Evolutionary conservation across 345 rosid genomes (phyloP), one percentile per base, ranked within the genome.

Genomic region (Balakata baccata): DNA sequence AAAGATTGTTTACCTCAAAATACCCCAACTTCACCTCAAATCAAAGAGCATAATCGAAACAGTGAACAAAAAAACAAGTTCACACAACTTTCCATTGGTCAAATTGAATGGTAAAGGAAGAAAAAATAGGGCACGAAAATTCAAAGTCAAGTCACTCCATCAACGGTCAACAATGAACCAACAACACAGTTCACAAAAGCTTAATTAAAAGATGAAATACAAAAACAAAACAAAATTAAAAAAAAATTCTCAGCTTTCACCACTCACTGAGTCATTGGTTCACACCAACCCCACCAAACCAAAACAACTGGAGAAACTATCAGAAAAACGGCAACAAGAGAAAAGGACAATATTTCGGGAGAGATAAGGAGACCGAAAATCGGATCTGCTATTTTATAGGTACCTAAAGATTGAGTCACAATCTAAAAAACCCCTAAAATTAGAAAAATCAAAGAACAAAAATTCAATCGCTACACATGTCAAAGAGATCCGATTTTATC

Each of bases 401-500:
- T 64, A 73, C 39, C 78, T 70, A 69, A 66, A 68, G 75, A 81
- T 84, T 80, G 54, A 70, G 79, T 77, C 81, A 53, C 65, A 77
- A 69, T 71, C 71, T 75, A 76, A 74, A 73, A 74, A 2, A 80
- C 69, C 77, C 76, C 81, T 77, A 75, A 74, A 75, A 73, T 73
- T 82, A 80, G 80, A 29, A 77, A 63, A 77, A 64, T 51, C 60
- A 46, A 43, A 65, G 18, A 53, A 54, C 37, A 43, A 39, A 82
- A 75, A 63, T 29, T 38, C 47, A 57, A 75, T 61, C 75, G 76
- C 3, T 64, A 57, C 72, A 74, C 64, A 49, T 63, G 83, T 77
- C 81, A 77, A 79, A 78, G 45, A 79, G 89, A 89, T 91, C 97
- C 98, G 86, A 86, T 79, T 76, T 64, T 66, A 77, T 50, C 50